Conservation (phyloP, 176 grass and related monocot species). For the Musa schizocarpa region DNA sequence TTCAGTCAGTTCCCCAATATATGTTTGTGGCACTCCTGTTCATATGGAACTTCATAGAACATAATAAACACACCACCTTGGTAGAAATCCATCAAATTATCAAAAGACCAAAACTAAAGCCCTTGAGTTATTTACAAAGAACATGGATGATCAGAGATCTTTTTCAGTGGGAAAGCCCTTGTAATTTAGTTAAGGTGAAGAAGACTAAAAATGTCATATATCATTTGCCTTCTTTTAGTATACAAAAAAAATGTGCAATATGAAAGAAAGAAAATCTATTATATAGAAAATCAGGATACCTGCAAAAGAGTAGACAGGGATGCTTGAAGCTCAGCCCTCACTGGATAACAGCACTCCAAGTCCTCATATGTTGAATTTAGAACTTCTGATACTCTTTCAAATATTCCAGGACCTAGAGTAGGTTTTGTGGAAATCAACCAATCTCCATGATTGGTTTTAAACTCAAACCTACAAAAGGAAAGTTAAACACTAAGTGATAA, state of each 20-base stretch:
- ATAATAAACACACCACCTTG: not conserved
- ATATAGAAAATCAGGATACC: conserved; percentile 23
- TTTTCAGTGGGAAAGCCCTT: not conserved
- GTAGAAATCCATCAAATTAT: not conserved
- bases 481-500: not conserved
- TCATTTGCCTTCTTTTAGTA: not conserved
- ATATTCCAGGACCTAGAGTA: conserved; percentile 60
- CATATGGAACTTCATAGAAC: too few species aligned
- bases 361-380: conserved; percentile 35
- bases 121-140: not conserved
- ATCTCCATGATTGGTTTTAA: conserved; percentile 73
- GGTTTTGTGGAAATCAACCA: conserved; percentile 62
- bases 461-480: conserved; percentile 47
- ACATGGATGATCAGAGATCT: not conserved
- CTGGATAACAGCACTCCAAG: conserved; percentile 29
- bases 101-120: not conserved
- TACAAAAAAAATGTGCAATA: not conserved
- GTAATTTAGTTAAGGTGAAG: not conserved
- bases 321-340: conserved; percentile 47
- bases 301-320: conserved; percentile 43
- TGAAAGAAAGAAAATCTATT: not conserved
- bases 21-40: too few species aligned
- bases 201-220: not conserved
- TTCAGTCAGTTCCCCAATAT: too few species aligned
- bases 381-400: conserved; percentile 49